Evolutionary conservation across 257 asterid genomes (phyloP).

Genomic region (Orobanche coerulescens): DNA sequence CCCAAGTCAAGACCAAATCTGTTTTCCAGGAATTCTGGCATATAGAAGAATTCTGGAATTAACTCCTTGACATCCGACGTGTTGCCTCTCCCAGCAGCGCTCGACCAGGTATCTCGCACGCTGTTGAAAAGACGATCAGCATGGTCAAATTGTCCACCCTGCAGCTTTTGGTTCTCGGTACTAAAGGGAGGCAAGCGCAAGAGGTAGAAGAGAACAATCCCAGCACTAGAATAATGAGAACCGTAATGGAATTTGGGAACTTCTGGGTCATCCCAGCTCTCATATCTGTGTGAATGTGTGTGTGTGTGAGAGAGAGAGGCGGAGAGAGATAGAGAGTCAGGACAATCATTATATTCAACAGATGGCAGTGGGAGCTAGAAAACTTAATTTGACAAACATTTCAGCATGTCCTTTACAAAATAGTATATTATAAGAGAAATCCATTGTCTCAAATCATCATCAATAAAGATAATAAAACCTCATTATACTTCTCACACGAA

Average conservation of each 20-base stretch:
- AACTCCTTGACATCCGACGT: slow-evolving; percentile 98
- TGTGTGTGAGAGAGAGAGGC: no score
- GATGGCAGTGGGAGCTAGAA: background rate
- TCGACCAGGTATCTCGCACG: slow-evolving; percentile 82
- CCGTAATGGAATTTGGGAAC: slow-evolving; percentile 99
- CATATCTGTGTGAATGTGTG: slow-evolving; percentile 47
- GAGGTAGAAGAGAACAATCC: slow-evolving; percentile 96
- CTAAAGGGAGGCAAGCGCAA: slow-evolving; percentile 95
- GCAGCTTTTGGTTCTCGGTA: slow-evolving; percentile 82
- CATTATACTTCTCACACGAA: no score
- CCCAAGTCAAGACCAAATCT: slow-evolving; percentile 91
- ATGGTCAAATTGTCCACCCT: slow-evolving; percentile 99
- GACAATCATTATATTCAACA: background rate
- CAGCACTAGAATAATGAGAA: slow-evolving; percentile 98
- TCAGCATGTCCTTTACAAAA: background rate
- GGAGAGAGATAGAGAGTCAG: slow-evolving; percentile 21
- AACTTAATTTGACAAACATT: background rate
- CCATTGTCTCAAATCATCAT: no score
- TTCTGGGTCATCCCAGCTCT: slow-evolving; percentile 99
- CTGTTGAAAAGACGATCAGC: slow-evolving; percentile 98
- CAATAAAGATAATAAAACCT: no score
- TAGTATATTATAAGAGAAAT: no score
- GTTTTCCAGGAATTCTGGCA: slow-evolving; percentile 93
- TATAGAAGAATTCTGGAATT: slow-evolving; percentile 91
- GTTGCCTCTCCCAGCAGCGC: slow-evolving; percentile 99